phyloP scores from a whole-genome alignment of 805 yeast genomes.

The Priceomyces carsonii region DNA sequence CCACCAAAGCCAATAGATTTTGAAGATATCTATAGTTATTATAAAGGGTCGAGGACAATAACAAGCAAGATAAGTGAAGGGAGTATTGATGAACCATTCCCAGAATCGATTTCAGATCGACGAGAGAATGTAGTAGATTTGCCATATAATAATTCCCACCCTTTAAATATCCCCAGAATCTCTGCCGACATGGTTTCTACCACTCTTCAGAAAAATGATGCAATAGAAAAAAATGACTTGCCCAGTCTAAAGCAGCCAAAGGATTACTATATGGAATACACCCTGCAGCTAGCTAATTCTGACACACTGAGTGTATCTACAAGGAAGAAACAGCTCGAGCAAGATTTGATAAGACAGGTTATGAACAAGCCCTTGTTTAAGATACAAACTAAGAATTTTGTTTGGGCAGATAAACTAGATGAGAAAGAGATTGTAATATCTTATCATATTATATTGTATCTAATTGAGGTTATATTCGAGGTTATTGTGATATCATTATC shows the following conservation, averaged over 20 bases:
- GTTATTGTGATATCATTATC: conserved; percentile 28
- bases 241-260: conserved; percentile 25
- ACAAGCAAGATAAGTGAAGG: no score
- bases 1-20: background rate
- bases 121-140: conserved; percentile 5
- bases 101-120: background rate
- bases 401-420: conserved; percentile 12
- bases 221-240: conserved; percentile 18
- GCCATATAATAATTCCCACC: conserved; percentile 10
- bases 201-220: no score
- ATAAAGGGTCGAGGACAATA: no score
- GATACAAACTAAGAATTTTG: conserved; percentile 19
- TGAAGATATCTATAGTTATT: background rate
- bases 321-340: conserved; percentile 23
- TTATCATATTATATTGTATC: conserved; percentile 27
- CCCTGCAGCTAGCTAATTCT: background rate
- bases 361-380: conserved; percentile 33
- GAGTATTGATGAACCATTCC: no score
- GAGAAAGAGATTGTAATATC: conserved; percentile 22
- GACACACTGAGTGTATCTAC: conserved; percentile 22
- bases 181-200: conserved; percentile 9
- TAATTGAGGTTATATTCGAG: conserved; percentile 29
- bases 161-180: conserved; percentile 11
- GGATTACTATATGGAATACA: conserved; percentile 10
- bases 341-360: conserved; percentile 27